Evolutionary conservation across 805 yeast species (phyloP).

Genomic region (Schwanniomyces vanrijiae): DNA sequence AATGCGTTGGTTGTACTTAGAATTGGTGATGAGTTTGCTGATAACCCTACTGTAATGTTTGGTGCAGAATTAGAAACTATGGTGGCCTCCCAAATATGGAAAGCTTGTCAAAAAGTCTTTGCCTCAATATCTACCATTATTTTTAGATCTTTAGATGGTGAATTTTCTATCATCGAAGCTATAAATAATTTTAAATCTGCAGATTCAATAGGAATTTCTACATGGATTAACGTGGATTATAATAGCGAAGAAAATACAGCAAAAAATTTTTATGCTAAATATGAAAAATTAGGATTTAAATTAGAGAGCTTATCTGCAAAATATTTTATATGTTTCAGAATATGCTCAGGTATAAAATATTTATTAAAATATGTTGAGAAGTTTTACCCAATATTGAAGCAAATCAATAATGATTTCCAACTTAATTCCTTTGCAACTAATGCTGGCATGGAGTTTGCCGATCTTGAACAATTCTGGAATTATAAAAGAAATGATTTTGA

Average conservation of each 20-base stretch:
- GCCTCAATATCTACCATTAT: slow-evolving; percentile 1
- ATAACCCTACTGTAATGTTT: slow-evolving; percentile 3
- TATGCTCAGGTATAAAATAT: not conserved
- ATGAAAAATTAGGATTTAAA: not conserved
- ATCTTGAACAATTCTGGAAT: slow-evolving; percentile 1
- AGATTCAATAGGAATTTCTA: slow-evolving; percentile 3
- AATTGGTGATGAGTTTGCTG: slow-evolving; percentile 4
- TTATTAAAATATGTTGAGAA: not conserved
- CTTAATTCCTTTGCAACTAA: not conserved
- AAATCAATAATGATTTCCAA: not conserved
- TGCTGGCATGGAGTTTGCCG: not conserved
- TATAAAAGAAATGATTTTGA: not conserved
- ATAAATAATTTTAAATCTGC: slow-evolving; percentile 5
- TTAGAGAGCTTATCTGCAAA: not conserved
- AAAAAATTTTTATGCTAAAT: not conserved
- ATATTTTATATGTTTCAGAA: slow-evolving; percentile 1
- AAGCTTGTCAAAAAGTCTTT: slow-evolving; percentile 1
- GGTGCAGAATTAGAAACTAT: slow-evolving; percentile 7
- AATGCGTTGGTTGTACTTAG: slow-evolving; percentile 5
- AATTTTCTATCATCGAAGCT: slow-evolving; percentile 3
- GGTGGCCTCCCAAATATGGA: slow-evolving; percentile 6
- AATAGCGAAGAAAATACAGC: not conserved
- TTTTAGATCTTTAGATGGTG: slow-evolving; percentile 4
- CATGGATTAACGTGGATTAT: slow-evolving; percentile 3
- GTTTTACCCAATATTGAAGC: not conserved